These are phyloP conservation scores for Penicillium decumbens DNA, from an alignment of 2,329 filamentous ascomycete genomes.

Conservation along the genomic window DNA sequence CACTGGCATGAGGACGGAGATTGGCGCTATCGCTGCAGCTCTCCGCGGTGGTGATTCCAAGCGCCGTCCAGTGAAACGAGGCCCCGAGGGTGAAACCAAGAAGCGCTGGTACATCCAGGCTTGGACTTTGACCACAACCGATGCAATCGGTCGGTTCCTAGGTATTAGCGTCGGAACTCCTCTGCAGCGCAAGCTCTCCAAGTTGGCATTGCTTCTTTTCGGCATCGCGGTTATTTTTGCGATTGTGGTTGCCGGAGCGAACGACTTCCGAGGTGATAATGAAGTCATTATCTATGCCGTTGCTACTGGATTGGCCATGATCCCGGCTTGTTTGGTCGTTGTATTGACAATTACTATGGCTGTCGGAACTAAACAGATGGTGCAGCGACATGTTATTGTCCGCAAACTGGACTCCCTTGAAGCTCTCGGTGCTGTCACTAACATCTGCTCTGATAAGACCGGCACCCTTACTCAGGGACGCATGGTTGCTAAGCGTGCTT, in stretches of 20 bases:
- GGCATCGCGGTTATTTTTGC: constrained; percentile 63
- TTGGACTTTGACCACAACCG: constrained; percentile 51
- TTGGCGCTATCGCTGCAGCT: constrained; percentile 60
- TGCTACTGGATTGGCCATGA: constrained; percentile 57
- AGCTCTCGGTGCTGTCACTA: constrained; percentile 59
- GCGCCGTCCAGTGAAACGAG: constrained; percentile 50
- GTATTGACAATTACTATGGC: constrained; percentile 66
- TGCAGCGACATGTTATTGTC: constrained; percentile 54
- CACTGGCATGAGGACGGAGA: constrained; percentile 60
- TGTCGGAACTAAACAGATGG: constrained; percentile 57
- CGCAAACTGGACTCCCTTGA: constrained; percentile 55
- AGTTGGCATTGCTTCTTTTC: constrained; percentile 63
- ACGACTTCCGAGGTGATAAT: constrained; percentile 50
- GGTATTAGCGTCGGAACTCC: constrained; percentile 67
- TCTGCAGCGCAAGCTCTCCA: constrained; percentile 63
- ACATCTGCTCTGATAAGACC: constrained; percentile 55
- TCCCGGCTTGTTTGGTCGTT: constrained; percentile 60
- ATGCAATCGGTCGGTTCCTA: constrained; percentile 59
- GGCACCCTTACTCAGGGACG: constrained; percentile 61
- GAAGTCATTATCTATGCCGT: constrained; percentile 64
- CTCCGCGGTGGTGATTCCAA: constrained; percentile 58
- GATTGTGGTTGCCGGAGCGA: constrained; percentile 64
- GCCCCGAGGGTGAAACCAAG: constrained; percentile 47
- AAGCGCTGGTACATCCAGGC: constrained; percentile 52
- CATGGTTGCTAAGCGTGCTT: constrained; percentile 59